Evolutionary conservation across 2,329 filamentous ascomycete species (phyloP).

Genomic region (Scopulariopsis brevicaulis): DNA sequence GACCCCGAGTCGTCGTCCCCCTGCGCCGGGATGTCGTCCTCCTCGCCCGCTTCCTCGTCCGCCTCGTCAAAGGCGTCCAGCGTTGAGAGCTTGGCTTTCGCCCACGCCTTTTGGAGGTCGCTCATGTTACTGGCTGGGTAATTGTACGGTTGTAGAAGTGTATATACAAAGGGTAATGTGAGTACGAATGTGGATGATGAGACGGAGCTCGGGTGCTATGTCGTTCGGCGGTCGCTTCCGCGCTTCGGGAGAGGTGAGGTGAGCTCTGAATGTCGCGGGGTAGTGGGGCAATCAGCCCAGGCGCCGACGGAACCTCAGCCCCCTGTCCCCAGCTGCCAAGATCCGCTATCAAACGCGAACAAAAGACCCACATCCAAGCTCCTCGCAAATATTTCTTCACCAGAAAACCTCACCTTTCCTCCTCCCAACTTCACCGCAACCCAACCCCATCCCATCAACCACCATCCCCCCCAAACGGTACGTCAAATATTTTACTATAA

Average conservation of each 20-base stretch:
- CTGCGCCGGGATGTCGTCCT: slow-evolving; percentile 16
- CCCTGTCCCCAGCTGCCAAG: background rate
- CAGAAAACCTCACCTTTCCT: too few relatives aligned
- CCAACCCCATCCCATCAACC: background rate
- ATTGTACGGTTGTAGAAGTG: background rate
- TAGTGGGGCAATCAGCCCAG: background rate
- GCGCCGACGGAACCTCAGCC: background rate
- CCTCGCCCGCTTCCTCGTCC: slow-evolving; percentile 28
- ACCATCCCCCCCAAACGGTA: background rate
- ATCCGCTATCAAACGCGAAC: background rate
- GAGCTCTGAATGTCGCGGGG: background rate
- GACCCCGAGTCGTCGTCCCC: slow-evolving; percentile 57
- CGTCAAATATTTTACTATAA: background rate
- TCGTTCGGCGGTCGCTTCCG: slow-evolving; percentile 8
- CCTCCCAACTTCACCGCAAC: background rate
- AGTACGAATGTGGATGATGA: background rate
- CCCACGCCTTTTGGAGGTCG: slow-evolving; percentile 68
- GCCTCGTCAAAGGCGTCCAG: slow-evolving; percentile 37
- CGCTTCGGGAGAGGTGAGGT: background rate
- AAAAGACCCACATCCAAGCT: background rate
- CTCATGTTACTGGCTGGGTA: slow-evolving; percentile 51
- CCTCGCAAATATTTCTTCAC: background rate
- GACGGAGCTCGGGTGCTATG: background rate
- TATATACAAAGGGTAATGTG: background rate
- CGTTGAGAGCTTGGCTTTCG: slow-evolving; percentile 60